These are phyloP conservation scores for Alternaria burnsii DNA, from an alignment of 2,329 filamentous ascomycete species.

Conservation along the genomic window DNA sequence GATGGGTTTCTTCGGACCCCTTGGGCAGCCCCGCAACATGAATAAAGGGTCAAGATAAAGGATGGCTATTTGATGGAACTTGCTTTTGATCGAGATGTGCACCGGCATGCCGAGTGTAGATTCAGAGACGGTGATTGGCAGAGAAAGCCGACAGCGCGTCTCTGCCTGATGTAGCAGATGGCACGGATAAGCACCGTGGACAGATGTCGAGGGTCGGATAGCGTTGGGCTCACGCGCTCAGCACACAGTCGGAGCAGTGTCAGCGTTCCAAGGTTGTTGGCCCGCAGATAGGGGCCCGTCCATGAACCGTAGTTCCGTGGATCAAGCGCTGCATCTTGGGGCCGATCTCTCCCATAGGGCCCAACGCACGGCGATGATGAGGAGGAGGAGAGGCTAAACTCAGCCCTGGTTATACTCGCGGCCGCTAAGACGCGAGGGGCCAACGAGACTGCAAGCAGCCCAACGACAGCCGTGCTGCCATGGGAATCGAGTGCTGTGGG, in stretches of 20 bases:
- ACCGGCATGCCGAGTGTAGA: constrained; percentile 28
- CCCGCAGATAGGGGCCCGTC: constrained; percentile 8
- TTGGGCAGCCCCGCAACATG: not conserved
- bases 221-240: constrained; percentile 6
- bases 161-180: constrained; percentile 28
- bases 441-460: constrained; percentile 5
- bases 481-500: not conserved
- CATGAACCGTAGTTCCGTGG: constrained; percentile 27
- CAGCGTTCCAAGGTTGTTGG: constrained; percentile 2
- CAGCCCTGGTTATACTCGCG: constrained; percentile 10
- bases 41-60: not conserved
- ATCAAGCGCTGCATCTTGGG: constrained; percentile 19
- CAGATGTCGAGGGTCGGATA: not conserved
- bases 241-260: constrained; percentile 2
- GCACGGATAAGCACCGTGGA: constrained; percentile 7
- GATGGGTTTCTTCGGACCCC: not conserved
- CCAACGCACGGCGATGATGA: constrained; percentile 9
- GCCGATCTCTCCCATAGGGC: constrained; percentile 20
- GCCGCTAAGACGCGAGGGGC: constrained; percentile 5
- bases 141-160: constrained; percentile 14
- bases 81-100: constrained; percentile 23
- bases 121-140: constrained; percentile 23
- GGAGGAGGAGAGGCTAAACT: constrained; percentile 9
- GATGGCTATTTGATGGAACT: constrained; percentile 6
- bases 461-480: not conserved